Evolutionary conservation across 768 basidiomycete genomes (phyloP), one percentile per base, ranked within the genome.

Genomic region (Lentinula detonsa): DNA sequence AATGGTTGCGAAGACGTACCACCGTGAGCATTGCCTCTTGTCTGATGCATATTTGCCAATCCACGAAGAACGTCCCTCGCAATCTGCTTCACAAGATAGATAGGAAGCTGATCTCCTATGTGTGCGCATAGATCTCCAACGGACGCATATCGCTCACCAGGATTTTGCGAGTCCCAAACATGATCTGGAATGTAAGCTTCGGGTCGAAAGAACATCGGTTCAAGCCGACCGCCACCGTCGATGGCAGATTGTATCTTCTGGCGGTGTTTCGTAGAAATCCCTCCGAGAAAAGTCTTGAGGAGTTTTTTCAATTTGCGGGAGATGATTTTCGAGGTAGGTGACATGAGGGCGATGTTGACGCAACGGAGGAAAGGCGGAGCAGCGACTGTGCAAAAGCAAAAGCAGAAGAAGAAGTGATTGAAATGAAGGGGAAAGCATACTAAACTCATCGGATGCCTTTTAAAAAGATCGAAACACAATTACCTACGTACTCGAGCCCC

Each of bases 1-100:
- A 45, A 46, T 46, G 18, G 8, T 61, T 18, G 15, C 33, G 34
- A 58, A 34, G 33, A 62, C 68, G 46, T 53, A 68, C 68, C 63
- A 34, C 65, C 42, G 43, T 71, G 63, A 11, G 64, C 52, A 50
- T 65, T 40, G 21, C 63, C 67, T 13, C 42, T 43, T 49, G 49
- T 56, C 15, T 63, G 59, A 34, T 69, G 61, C 3, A 67, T 37
- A 31, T 65, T 49, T 46, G 63, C 61, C 52, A 71, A 59, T 37
- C 43, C 65, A 10, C 65, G 64, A 52, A 71, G 63, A 10, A 71
- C 63, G 56, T 71, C 70, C 57, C 69, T 59, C 4, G 70, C 70
- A 42, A 71, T 63, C 23, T 69, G 67, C 63, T 71, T 71, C 43
- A 68, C 68, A 23, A 69, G 57, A 57, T 65, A 65, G n/a, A 66